A percentile compares a stretch with the other conserved stretches of the same genome.
These are phyloP conservation scores for Dalbergia cochinchinensis DNA, from an alignment of 306 rosid genomes.

Conservation along the genomic window DNA sequence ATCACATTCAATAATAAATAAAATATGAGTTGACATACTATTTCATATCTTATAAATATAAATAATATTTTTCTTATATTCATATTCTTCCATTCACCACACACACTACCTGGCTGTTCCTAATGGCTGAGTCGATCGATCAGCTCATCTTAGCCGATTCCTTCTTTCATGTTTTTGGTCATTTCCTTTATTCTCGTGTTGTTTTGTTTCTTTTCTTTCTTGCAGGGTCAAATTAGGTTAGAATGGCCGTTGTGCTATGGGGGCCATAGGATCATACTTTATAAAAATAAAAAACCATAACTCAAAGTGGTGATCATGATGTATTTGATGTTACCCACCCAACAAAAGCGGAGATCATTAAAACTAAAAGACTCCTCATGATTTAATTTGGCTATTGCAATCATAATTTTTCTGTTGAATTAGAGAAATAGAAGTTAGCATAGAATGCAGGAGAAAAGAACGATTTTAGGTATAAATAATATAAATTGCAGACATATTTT, in stretches of 20 bases:
- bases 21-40: too few relatives aligned
- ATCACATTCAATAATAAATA: too few relatives aligned
- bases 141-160: constrained; percentile 13
- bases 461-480: too few relatives aligned
- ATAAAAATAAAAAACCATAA: background rate
- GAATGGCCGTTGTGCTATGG: constrained; percentile 29
- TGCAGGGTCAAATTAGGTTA: constrained; percentile 4
- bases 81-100: too few relatives aligned
- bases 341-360: background rate
- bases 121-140: background rate
- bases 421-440: background rate
- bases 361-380: background rate
- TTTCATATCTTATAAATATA: too few relatives aligned
- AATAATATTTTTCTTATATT: too few relatives aligned
- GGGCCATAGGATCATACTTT: background rate
- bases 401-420: background rate
- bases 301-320: background rate
- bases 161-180: background rate
- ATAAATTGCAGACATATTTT: too few relatives aligned
- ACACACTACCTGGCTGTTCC: too few relatives aligned
- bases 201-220: background rate
- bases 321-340: background rate
- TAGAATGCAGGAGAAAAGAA: too few relatives aligned
- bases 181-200: too few relatives aligned
- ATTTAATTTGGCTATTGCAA: background rate